Evolutionary conservation across 495 filamentous ascomycete species (phyloP).

Genomic region (Podospora bellae-mahoneyi): DNA sequence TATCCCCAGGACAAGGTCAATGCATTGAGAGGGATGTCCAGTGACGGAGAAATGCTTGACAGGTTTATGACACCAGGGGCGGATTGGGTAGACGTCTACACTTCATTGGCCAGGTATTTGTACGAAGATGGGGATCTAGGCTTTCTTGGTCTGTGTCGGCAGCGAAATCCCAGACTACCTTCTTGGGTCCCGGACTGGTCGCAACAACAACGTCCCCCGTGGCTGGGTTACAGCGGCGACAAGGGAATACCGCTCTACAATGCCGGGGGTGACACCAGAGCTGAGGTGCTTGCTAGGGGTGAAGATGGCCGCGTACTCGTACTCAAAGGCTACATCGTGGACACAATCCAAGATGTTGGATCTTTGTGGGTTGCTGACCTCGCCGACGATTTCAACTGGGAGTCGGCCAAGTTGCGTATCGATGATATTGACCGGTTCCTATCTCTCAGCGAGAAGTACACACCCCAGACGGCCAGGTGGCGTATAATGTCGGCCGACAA

Average conservation of each 20-base stretch:
- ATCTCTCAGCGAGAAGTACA: not conserved
- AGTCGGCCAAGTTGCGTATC: not conserved
- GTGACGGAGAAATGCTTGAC: not conserved
- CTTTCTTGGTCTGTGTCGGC: constrained; percentile 3
- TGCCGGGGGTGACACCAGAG: not conserved
- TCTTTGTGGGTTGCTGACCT: not conserved
- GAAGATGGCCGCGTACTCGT: not conserved
- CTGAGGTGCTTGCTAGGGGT: not conserved
- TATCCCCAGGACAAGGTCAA: constrained; percentile 3
- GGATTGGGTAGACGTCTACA: not conserved
- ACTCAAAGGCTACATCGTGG: not conserved
- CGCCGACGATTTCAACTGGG: not conserved
- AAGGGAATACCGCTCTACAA: not conserved
- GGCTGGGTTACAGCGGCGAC: not conserved
- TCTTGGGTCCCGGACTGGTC: constrained; percentile 5
- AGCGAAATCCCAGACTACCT: not conserved
- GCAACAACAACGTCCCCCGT: not conserved
- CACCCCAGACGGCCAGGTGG: not conserved
- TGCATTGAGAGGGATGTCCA: not conserved
- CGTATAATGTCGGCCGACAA: not conserved
- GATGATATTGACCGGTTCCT: constrained; percentile 3
- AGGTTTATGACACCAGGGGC: not conserved
- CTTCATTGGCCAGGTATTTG: not conserved
- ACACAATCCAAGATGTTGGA: constrained; percentile 3
- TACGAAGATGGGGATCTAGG: not conserved